phyloP scores from a whole-genome alignment of 257 asterid genomes.

The Solanum etuberosum region DNA sequence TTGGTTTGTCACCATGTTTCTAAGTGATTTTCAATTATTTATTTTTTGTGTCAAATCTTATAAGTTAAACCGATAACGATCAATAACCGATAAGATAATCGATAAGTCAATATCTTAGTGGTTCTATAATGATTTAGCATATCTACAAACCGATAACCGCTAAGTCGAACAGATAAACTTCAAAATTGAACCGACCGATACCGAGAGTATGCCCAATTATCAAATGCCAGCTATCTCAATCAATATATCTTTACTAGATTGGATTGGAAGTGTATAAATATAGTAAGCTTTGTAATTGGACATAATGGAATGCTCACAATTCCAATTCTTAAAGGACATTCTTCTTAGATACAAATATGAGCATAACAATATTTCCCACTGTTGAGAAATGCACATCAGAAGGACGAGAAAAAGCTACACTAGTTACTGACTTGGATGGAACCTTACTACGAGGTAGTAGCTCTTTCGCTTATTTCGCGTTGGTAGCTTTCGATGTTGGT shows the following conservation, averaged over 20 bases:
- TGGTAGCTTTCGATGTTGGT: constrained; percentile 25
- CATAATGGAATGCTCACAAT: background rate
- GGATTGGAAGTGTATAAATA: background rate
- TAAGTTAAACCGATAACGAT: no score
- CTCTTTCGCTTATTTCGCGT: constrained; percentile 17
- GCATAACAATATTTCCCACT: background rate
- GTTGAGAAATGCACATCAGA: constrained; percentile 1
- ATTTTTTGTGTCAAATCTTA: no score
- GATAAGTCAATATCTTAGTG: no score
- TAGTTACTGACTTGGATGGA: constrained; percentile 18
- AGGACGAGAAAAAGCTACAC: constrained; percentile 3
- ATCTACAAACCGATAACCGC: no score
- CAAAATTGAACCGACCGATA: no score
- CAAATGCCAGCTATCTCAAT: background rate
- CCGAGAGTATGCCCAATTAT: no score
- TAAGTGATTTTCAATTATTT: no score
- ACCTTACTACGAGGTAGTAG: constrained; percentile 1
- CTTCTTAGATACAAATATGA: background rate
- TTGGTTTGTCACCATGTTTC: no score
- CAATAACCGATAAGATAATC: no score
- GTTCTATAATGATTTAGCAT: no score
- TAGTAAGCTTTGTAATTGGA: background rate
- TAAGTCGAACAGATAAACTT: no score
- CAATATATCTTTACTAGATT: background rate
- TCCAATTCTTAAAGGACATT: background rate